phyloP scores from a whole-genome alignment of 345 rosid genomes.

The Eucalyptus tenuipes region DNA sequence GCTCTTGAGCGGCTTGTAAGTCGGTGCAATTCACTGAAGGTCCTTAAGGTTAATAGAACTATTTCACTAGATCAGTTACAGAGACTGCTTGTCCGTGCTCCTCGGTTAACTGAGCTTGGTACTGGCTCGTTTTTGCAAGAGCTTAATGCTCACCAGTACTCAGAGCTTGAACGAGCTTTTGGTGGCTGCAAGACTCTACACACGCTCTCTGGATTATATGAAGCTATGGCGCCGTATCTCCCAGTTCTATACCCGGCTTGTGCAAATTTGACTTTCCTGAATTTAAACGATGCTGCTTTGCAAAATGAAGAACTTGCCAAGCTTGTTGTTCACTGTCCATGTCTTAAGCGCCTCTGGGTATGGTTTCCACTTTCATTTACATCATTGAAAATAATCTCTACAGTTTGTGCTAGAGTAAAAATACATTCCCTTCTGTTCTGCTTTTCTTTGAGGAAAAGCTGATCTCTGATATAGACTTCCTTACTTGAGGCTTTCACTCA shows the following conservation, averaged over 20 bases:
- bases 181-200: conserved; percentile 29
- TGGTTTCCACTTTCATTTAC: background rate
- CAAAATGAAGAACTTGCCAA: conserved; percentile 34
- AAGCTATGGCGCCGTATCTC: conserved; percentile 23
- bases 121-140: conserved; percentile 49
- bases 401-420: background rate
- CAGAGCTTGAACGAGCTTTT: conserved; percentile 32
- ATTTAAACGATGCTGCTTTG: conserved; percentile 46
- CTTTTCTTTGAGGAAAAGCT: background rate
- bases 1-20: conserved; percentile 49
- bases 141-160: conserved; percentile 10
- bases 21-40: conserved; percentile 46
- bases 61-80: conserved; percentile 37
- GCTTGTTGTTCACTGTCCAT: conserved; percentile 45
- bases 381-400: background rate
- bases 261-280: conserved; percentile 39
- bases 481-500: background rate
- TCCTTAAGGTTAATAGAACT: conserved; percentile 37
- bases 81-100: conserved; percentile 35
- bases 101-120: conserved; percentile 45
- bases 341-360: conserved; percentile 56
- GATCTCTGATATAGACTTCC: background rate
- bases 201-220: conserved; percentile 54
- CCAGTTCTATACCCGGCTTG: conserved; percentile 37
- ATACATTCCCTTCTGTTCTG: background rate